Conservation (phyloP, 2,329 filamentous ascomycete genomes). For the Myriosclerotinia duriaeana region DNA sequence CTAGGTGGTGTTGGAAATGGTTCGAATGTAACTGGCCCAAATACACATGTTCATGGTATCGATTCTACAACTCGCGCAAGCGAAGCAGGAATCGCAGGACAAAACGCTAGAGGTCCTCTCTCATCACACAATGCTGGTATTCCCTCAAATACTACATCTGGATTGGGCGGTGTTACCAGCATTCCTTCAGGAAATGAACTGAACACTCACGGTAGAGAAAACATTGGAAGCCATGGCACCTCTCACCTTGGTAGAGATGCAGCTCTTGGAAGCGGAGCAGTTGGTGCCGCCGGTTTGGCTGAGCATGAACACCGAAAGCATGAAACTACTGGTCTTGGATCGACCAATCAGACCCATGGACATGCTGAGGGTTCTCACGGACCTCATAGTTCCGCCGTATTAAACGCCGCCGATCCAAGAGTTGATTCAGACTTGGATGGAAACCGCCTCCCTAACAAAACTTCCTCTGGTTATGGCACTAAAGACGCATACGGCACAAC, state of each 20-base stretch:
- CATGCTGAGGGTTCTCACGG: conserved; percentile 29
- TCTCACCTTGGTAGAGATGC: conserved; percentile 12
- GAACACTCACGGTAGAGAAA: conserved; percentile 10
- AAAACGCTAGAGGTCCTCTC: conserved; percentile 9
- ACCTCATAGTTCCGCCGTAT: conserved; percentile 29
- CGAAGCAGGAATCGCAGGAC: conserved; percentile 3
- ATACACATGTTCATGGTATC: conserved; percentile 11
- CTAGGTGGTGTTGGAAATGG: not conserved
- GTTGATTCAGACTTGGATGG: conserved; percentile 34
- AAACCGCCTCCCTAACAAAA: conserved; percentile 24
- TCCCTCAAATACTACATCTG: not conserved
- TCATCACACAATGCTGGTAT: not conserved
- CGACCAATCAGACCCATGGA: conserved; percentile 4
- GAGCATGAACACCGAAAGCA: conserved; percentile 16
- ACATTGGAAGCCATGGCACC: conserved; percentile 3
- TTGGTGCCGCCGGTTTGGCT: conserved; percentile 17
- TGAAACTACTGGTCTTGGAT: conserved; percentile 10
- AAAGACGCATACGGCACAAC: conserved; percentile 12
- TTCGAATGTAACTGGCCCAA: conserved; percentile 9
- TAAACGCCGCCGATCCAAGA: conserved; percentile 31
- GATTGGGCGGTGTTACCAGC: conserved; percentile 1
- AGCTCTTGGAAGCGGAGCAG: conserved; percentile 17
- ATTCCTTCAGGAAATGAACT: conserved; percentile 9
- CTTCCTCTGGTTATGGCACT: conserved; percentile 7
- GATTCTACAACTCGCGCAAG: conserved; percentile 5